Conservation (phyloP, 176 grass and related monocot species). For the Cocos nucifera region DNA sequence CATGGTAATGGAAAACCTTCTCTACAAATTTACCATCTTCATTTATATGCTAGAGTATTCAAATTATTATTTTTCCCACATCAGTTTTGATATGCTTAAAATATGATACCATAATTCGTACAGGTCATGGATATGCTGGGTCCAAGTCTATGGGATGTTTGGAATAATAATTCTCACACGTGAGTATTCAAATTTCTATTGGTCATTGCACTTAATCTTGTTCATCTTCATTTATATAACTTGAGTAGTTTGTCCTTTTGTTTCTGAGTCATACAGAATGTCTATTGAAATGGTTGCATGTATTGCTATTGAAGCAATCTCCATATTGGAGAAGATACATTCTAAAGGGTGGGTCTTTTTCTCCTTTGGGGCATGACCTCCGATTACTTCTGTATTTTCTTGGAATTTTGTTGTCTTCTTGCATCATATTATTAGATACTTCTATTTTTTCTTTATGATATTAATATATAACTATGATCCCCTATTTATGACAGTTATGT, state of each 20-base stretch:
- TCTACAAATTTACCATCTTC: not conserved
- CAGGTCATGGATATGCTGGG: constrained; percentile 96
- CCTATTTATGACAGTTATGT: constrained; percentile 57
- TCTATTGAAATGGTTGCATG: constrained; percentile 97
- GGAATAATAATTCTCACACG: constrained; percentile 91
- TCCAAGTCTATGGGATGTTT: constrained; percentile 91
- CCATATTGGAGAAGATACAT: constrained; percentile 86
- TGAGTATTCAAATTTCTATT: constrained; percentile 27
- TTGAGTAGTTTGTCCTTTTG: constrained; percentile 5
- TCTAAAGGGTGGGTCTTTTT: constrained; percentile 59
- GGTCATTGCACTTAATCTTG: constrained; percentile 10
- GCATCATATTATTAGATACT: no score
- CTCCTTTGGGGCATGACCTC: not conserved
- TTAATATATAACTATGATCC: not conserved
- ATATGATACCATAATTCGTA: not conserved
- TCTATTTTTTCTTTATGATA: no score
- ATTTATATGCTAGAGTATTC: not conserved
- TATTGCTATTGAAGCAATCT: constrained; percentile 95
- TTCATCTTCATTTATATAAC: constrained; percentile 1
- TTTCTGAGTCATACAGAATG: constrained; percentile 45
- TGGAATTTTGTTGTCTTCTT: no score
- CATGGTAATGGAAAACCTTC: constrained; percentile 49
- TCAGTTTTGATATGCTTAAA: no score
- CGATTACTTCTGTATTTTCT: no score
- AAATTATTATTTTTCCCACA: not conserved